Percentiles rank a stretch among this genome's conserved stretches.
These are phyloP conservation scores for Tarenaya hassleriana DNA, from an alignment of 345 rosid genomes.

Conservation along the genomic window DNA sequence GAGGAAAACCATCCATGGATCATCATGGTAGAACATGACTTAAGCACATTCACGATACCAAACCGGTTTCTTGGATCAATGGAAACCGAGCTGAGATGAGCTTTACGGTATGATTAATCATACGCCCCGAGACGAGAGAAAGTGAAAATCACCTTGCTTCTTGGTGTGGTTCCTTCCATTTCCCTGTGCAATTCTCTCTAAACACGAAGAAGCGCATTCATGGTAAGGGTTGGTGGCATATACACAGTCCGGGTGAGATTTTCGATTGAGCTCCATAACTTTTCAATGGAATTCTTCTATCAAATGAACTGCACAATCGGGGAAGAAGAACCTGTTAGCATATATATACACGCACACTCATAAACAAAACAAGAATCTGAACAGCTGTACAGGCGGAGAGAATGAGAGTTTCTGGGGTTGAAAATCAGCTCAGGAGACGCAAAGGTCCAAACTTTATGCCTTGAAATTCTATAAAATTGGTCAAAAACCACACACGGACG, in stretches of 20 bases:
- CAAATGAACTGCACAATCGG: neutral
- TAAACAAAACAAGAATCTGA: slow-evolving; percentile 4
- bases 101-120: no score
- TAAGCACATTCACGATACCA: no score
- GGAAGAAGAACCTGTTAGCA: neutral
- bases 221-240: slow-evolving; percentile 29
- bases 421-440: slow-evolving; percentile 11
- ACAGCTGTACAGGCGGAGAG: neutral
- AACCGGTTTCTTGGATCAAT: no score
- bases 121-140: neutral
- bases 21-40: no score
- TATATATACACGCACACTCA: slow-evolving; percentile 3
- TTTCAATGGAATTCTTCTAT: slow-evolving; percentile 13
- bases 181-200: slow-evolving; percentile 34
- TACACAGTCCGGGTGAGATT: slow-evolving; percentile 29
- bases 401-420: neutral
- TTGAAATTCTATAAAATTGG: slow-evolving; percentile 17
- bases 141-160: slow-evolving; percentile 23
- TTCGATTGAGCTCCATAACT: slow-evolving; percentile 20
- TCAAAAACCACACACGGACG: slow-evolving; percentile 16
- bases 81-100: no score
- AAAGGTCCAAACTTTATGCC: slow-evolving; percentile 21
- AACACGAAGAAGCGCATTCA: slow-evolving; percentile 33
- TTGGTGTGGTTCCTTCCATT: slow-evolving; percentile 28
- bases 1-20: slow-evolving; percentile 4